Conservation (phyloP, 805 yeast species). For the Candida silvicultrix region DNA sequence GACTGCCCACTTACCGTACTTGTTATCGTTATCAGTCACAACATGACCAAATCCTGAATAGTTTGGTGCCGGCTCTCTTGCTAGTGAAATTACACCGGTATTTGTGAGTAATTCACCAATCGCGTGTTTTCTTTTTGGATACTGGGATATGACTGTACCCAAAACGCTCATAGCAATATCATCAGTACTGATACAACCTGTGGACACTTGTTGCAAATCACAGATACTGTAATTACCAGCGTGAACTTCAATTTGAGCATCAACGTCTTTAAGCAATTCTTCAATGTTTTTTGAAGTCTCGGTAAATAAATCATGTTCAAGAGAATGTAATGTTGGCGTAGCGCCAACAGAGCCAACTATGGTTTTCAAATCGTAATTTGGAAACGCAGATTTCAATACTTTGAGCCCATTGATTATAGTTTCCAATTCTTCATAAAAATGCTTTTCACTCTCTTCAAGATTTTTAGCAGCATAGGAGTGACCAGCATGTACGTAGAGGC, state of each 20-base stretch:
- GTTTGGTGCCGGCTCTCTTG: constrained; percentile 53
- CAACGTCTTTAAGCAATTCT: constrained; percentile 15
- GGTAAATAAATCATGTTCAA: constrained; percentile 24
- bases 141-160: constrained; percentile 53
- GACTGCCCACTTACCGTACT: constrained; percentile 53
- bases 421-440: constrained; percentile 48
- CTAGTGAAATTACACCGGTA: constrained; percentile 67
- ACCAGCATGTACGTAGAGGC: constrained; percentile 79
- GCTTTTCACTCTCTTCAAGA: constrained; percentile 38
- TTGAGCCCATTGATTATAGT: constrained; percentile 50
- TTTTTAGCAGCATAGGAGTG: constrained; percentile 54
- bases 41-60: constrained; percentile 56
- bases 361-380: constrained; percentile 28
- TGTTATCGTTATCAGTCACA: constrained; percentile 29
- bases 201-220: constrained; percentile 73
- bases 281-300: constrained; percentile 9
- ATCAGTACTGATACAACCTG: constrained; percentile 43
- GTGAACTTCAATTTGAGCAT: constrained; percentile 56
- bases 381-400: constrained; percentile 26
- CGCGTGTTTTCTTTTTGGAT: constrained; percentile 43
- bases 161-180: constrained; percentile 47
- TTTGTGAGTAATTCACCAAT: constrained; percentile 63
- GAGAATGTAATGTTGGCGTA: constrained; percentile 71
- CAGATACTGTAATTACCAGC: constrained; percentile 78
- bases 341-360: constrained; percentile 70